Evolutionary conservation across 306 rosid genomes (phyloP), one percentile per base, ranked within the genome.

Genomic region (Abrus pulchellus): DNA sequence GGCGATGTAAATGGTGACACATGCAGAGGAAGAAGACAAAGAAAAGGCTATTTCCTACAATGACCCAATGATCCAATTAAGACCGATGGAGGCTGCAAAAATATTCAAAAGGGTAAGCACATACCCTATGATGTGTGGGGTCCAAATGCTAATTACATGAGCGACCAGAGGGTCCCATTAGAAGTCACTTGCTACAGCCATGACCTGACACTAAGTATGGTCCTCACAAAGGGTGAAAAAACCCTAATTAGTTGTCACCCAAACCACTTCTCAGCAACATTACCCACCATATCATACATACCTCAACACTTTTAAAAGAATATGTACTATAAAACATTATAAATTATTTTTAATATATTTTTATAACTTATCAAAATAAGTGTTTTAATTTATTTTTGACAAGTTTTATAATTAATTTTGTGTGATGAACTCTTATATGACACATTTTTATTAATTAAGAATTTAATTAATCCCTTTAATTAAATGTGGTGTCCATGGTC

Each of bases 101-200:
- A 38, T 49, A 41, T 72, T 48, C 12, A 45, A 29, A 53, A 56
- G 57, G 69, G 60, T 7, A 63, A 68, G 47, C 28, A 32, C 49
- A 41, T 12, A 74, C 41, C 45, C 76, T 43, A 65, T 72, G 76
- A 56, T 79, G 82, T 40, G 70, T 84, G 87, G 90, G 90, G 82
- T 75, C 85, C 75, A 45, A 60, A 50, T 89, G 97, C 79, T 87
- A 85, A 81, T 82, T 86, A 63, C 73, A 69, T 66, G 50, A 76
- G 75, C 82, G 86, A 86, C 87, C 80, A 57, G 1, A 52, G 83
- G 93, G 91, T 68, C 94, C 92, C 91, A 85, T 11, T 57, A 0
- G 13, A 57, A 77, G 78, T 84, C 86, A 72, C 68, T 80, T 62
- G 75, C 78, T 84, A 75, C 60, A 27, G 20, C 68, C 78, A 77